Conservation (phyloP, 2,329 filamentous ascomycete species). For the Orbilia quercus region DNA sequence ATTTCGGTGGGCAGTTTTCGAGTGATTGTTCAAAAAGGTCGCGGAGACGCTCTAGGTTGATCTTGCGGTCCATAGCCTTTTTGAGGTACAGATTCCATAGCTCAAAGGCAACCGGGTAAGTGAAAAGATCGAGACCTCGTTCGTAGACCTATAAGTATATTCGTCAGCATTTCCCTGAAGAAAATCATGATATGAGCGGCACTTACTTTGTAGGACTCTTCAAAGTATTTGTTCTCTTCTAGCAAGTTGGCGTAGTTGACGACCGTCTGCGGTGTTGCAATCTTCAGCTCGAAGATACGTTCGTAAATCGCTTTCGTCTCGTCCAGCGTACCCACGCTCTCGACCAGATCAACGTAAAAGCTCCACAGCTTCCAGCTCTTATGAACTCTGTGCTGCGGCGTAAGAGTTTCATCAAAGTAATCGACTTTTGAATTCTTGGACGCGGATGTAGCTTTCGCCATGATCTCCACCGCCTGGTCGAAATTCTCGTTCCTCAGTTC, state of each 20-base stretch:
- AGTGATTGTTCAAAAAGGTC: conserved; percentile 98
- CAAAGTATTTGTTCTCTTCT: conserved; percentile 93
- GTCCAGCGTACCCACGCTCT: conserved; percentile 89
- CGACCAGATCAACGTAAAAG: conserved; percentile 97
- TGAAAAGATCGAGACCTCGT: conserved; percentile 95
- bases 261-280: conserved; percentile 96
- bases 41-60: conserved; percentile 90
- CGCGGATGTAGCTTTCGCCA: conserved; percentile 97
- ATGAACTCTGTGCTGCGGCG: conserved; percentile 94
- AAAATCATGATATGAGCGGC: conserved; percentile 1
- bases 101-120: conserved; percentile 96
- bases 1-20: conserved; percentile 92
- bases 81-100: conserved; percentile 98
- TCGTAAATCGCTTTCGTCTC: conserved; percentile 96
- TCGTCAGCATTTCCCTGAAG: neutral
- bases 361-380: conserved; percentile 99
- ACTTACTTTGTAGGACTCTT: conserved; percentile 89
- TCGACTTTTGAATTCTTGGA: conserved; percentile 98
- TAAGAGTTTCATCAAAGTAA: conserved; percentile 95
- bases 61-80: conserved; percentile 95
- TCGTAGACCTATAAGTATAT: conserved; percentile 76
- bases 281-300: conserved; percentile 95
- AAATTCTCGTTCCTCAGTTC: conserved; percentile 96
- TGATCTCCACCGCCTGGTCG: conserved; percentile 90
- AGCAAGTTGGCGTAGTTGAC: conserved; percentile 97